Evolutionary conservation across 2,329 filamentous ascomycete genomes (phyloP).

Genomic region (Fusarium newnesense): DNA sequence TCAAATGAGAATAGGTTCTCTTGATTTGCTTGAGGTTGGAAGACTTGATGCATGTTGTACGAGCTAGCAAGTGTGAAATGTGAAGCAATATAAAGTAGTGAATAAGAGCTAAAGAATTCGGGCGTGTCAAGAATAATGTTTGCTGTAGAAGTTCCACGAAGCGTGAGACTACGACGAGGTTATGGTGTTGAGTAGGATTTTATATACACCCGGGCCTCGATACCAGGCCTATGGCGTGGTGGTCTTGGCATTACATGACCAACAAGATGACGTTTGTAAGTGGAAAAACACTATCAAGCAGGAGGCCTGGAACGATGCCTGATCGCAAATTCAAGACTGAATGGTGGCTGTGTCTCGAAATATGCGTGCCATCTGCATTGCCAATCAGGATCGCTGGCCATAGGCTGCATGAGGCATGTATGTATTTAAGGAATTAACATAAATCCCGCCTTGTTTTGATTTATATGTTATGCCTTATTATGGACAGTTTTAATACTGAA

Average conservation of each 20-base stretch:
- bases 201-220: background rate
- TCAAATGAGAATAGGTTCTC: background rate
- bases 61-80: no score
- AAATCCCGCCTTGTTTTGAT: no score
- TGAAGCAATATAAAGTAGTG: no score
- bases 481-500: no score
- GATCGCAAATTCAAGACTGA: background rate
- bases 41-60: background rate
- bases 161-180: background rate
- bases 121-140: background rate
- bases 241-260: background rate
- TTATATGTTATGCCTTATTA: no score
- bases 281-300: background rate
- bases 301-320: background rate
- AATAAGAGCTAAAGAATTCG: background rate
- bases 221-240: background rate
- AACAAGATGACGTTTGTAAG: background rate
- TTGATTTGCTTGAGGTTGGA: background rate
- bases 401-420: background rate
- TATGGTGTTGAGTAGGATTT: background rate
- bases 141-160: no score
- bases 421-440: no score
- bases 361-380: background rate
- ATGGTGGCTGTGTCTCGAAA: background rate
- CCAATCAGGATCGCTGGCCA: background rate